phyloP scores from a whole-genome alignment of 257 asterid species.

The Przewalskia tangutica region DNA sequence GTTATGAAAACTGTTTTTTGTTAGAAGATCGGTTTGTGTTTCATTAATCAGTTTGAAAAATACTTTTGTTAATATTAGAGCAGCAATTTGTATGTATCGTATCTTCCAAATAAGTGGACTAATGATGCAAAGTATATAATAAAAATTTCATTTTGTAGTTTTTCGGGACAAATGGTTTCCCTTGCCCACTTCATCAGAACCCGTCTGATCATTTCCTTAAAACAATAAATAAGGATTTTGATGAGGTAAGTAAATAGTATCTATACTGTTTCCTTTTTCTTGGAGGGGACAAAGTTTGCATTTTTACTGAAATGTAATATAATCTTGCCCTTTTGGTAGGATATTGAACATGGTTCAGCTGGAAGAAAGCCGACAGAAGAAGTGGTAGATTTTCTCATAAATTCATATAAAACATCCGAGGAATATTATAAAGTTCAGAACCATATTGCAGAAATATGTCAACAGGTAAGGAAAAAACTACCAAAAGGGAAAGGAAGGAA shows the following conservation, averaged over 20 bases:
- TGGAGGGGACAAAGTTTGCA: not conserved
- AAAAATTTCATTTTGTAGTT: constrained; percentile 11
- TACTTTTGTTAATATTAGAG: too few species aligned
- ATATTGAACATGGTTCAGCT: constrained; percentile 11
- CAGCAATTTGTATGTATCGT: too few species aligned
- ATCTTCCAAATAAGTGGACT: not conserved
- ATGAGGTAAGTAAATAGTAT: constrained; percentile 1
- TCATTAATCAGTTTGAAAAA: too few species aligned
- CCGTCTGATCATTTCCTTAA: constrained; percentile 25
- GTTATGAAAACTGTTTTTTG: too few species aligned
- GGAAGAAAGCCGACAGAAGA: constrained; percentile 13
- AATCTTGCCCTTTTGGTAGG: not conserved
- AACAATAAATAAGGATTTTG: constrained; percentile 24
- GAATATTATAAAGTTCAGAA: not conserved
- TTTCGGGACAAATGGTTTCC: constrained; percentile 17
- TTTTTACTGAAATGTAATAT: not conserved
- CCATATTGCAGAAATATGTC: constrained; percentile 13
- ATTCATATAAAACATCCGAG: constrained; percentile 7
- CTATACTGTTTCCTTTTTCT: not conserved
- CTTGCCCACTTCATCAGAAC: constrained; percentile 23
- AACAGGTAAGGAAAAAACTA: not conserved
- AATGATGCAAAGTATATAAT: not conserved
- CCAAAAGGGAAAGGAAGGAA: not conserved
- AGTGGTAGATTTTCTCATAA: constrained; percentile 1
- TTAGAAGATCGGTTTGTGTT: too few species aligned